Conservation (phyloP, 2,329 filamentous ascomycete genomes). For the Aphanocladium album region DNA sequence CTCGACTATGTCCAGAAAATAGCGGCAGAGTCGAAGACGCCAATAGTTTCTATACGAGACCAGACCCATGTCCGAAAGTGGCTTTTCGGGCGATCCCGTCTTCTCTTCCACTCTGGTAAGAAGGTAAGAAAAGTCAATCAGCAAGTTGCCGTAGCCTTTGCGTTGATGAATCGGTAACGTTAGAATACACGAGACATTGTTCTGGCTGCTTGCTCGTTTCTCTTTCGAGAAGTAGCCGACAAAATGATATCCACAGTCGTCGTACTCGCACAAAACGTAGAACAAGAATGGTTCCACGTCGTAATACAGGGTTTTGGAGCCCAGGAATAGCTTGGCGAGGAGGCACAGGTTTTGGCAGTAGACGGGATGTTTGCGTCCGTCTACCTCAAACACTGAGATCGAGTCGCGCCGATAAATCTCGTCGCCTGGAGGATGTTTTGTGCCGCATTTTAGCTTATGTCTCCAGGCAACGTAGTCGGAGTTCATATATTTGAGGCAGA, state of each 20-base stretch:
- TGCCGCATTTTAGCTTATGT: constrained; percentile 93
- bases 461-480: constrained; percentile 98
- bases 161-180: constrained; percentile 95
- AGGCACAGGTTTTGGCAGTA: constrained; percentile 98
- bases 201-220: constrained; percentile 87
- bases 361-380: constrained; percentile 94
- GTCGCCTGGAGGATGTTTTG: constrained; percentile 94
- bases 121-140: constrained; percentile 98
- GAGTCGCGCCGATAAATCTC: constrained; percentile 93
- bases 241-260: constrained; percentile 88
- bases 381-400: constrained; percentile 94
- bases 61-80: constrained; percentile 93
- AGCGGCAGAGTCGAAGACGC: constrained; percentile 81
- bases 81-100: constrained; percentile 94
- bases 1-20: constrained; percentile 55
- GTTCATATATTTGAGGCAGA: constrained; percentile 99
- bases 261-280: constrained; percentile 93
- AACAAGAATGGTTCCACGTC: constrained; percentile 96
- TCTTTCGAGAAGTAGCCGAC: constrained; percentile 99
- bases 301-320: constrained; percentile 97
- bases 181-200: constrained; percentile 96
- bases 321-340: constrained; percentile 93
- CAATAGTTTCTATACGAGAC: constrained; percentile 98
- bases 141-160: constrained; percentile 91
- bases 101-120: constrained; percentile 89